Evolutionary conservation across 257 asterid species (phyloP).

Genomic region (Verbena officinalis): DNA sequence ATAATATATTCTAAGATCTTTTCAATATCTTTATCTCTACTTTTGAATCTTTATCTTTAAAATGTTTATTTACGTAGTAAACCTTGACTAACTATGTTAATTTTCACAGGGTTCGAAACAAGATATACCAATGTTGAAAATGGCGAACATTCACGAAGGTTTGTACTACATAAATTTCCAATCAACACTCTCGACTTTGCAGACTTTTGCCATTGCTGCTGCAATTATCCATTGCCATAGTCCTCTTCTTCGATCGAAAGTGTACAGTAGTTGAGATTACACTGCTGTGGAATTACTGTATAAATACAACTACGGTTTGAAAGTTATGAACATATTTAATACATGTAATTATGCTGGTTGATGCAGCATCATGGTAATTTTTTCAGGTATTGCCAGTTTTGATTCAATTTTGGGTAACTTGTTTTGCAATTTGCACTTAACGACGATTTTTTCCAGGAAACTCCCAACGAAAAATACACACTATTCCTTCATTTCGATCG

Average conservation of each 20-base stretch:
- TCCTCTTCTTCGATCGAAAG: constrained; percentile 51
- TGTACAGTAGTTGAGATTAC: constrained; percentile 53
- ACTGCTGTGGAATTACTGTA: constrained; percentile 3
- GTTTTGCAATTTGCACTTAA: too few relatives aligned
- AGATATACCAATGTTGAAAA: constrained; percentile 60
- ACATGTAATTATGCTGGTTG: background rate
- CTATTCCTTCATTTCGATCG: too few relatives aligned
- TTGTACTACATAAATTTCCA: constrained; percentile 75
- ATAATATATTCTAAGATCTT: background rate
- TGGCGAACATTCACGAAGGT: constrained; percentile 73
- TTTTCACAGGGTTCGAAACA: constrained; percentile 73
- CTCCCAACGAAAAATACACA: too few relatives aligned
- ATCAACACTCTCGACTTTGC: constrained; percentile 69
- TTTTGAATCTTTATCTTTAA: background rate
- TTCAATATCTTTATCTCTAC: background rate
- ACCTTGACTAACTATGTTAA: background rate
- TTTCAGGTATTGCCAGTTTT: background rate
- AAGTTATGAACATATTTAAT: background rate
- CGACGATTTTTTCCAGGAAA: too few relatives aligned
- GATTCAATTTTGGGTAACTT: constrained; percentile 2
- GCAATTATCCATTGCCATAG: constrained; percentile 74
- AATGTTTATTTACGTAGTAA: background rate
- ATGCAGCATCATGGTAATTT: background rate
- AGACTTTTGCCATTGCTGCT: constrained; percentile 76
- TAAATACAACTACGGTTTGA: constrained; percentile 4